A percentile compares a stretch with the other conserved stretches of the same genome.
These are phyloP conservation scores for Aureobasidium sp. DNA, from an alignment of 2,329 filamentous ascomycete species.

Conservation along the genomic window DNA sequence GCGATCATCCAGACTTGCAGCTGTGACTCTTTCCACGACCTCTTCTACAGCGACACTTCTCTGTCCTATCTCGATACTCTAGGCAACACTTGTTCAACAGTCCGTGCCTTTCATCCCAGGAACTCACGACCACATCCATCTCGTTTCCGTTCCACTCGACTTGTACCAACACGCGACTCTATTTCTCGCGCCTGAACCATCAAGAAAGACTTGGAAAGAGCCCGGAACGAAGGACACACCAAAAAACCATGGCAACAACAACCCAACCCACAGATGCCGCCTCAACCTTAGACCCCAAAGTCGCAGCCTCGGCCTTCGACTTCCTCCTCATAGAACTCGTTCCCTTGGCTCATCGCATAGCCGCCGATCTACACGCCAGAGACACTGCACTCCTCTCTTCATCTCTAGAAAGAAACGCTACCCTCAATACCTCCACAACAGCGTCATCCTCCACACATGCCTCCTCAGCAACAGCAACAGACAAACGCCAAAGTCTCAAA, in stretches of 20 bases:
- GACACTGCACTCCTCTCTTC: constrained; percentile 31
- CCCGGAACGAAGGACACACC: background rate
- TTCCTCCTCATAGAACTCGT: constrained; percentile 95
- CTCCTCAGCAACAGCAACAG: too few species aligned
- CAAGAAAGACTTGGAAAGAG: background rate
- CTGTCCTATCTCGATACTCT: background rate
- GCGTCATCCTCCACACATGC: background rate
- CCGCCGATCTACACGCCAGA: constrained; percentile 57
- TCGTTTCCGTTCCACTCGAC: too few species aligned
- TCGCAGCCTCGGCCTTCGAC: constrained; percentile 81
- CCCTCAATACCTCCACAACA: background rate
- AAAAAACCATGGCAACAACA: background rate
- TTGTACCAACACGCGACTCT: too few species aligned
- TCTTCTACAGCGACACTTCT: background rate
- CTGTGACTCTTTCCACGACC: background rate
- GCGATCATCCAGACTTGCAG: background rate
- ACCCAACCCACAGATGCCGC: background rate
- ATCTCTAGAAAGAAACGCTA: background rate
- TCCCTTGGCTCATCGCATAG: constrained; percentile 81
- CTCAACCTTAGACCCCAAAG: constrained; percentile 17
- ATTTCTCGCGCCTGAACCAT: too few species aligned
- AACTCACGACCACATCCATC: background rate
- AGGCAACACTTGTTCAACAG: background rate
- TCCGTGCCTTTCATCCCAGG: too few species aligned
- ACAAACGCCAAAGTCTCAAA: constrained; percentile 15